phyloP scores from a whole-genome alignment of 108 stramenopile genomes.

The Cyclotella cryptica region DNA sequence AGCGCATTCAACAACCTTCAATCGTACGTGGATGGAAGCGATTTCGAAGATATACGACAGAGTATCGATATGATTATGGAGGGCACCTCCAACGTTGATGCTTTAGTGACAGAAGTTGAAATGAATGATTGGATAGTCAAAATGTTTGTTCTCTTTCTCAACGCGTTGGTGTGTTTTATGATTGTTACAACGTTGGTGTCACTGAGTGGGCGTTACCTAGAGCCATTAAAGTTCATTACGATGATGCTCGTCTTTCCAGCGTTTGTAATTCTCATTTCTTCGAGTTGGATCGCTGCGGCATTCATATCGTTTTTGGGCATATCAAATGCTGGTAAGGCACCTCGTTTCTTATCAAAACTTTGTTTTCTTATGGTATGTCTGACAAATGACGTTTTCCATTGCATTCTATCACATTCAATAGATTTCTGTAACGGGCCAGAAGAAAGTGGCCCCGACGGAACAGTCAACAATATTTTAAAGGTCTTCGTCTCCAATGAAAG shows the following conservation, averaged over 20 bases:
- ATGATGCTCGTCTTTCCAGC: conserved; percentile 35
- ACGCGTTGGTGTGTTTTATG: conserved; percentile 39
- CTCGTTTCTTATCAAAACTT: background rate
- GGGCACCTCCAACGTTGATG: conserved; percentile 24
- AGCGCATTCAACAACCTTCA: conserved; percentile 21
- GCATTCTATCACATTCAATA: no score
- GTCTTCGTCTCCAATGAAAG: conserved; percentile 21
- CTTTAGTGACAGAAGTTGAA: conserved; percentile 19
- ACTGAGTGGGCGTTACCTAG: conserved; percentile 12
- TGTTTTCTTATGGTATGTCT: no score
- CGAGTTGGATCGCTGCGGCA: conserved; percentile 32
- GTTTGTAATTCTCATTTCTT: conserved; percentile 33
- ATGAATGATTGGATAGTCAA: conserved; percentile 47
- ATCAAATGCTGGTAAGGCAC: conserved; percentile 38
- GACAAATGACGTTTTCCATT: no score
- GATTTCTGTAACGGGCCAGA: conserved; percentile 46
- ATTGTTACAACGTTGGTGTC: conserved; percentile 27
- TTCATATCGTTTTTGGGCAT: conserved; percentile 28
- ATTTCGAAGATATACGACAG: conserved; percentile 33
- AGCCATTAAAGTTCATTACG: conserved; percentile 37
- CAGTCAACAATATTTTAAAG: conserved; percentile 26
- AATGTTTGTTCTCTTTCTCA: conserved; percentile 34
- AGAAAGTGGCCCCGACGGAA: conserved; percentile 34
- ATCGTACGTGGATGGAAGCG: conserved; percentile 18
- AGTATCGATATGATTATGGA: conserved; percentile 30